A percentile compares a stretch with the other conserved stretches of the same genome.
Evolutionary conservation across 805 yeast genomes (phyloP).

Genomic region (Candida khao-thaluensis): DNA sequence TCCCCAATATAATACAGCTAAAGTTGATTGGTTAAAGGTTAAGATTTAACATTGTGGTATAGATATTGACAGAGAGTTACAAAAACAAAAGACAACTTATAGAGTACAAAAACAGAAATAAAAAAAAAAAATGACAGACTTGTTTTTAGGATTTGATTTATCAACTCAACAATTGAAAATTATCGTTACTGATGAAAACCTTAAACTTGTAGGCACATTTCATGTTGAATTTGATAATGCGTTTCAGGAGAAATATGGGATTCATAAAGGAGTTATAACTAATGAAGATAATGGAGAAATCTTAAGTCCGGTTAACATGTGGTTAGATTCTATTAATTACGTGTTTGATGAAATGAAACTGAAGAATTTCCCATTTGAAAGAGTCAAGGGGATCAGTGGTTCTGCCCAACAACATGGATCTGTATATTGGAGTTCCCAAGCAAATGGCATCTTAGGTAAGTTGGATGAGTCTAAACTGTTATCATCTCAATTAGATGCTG

Average conservation of each 20-base stretch:
- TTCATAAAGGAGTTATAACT: conserved; percentile 66
- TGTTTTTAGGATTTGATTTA: conserved; percentile 74
- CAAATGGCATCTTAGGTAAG: conserved; percentile 38
- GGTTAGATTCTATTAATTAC: conserved; percentile 80
- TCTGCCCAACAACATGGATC: conserved; percentile 94
- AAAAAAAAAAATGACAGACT: conserved; percentile 16
- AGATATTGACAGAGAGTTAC: neutral
- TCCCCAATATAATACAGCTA: conserved; percentile 51
- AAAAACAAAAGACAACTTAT: too few species aligned
- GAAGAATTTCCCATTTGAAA: conserved; percentile 54
- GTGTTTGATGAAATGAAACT: conserved; percentile 51
- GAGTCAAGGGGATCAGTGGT: conserved; percentile 71
- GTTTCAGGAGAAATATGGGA: conserved; percentile 53
- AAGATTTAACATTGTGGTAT: conserved; percentile 19
- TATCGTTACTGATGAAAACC: conserved; percentile 55
- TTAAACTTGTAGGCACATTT: conserved; percentile 56
- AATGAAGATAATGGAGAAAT: conserved; percentile 58
- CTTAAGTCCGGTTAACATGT: conserved; percentile 82
- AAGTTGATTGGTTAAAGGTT: conserved; percentile 47
- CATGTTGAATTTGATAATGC: conserved; percentile 72
- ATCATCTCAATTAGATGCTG: conserved; percentile 46
- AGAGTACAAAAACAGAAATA: too few species aligned
- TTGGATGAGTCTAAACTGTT: conserved; percentile 38
- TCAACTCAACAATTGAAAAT: conserved; percentile 89
- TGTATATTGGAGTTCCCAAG: conserved; percentile 67